Evolutionary conservation across 208 protist species (phyloP).

Genomic region (Naegleria lovaniensis): DNA sequence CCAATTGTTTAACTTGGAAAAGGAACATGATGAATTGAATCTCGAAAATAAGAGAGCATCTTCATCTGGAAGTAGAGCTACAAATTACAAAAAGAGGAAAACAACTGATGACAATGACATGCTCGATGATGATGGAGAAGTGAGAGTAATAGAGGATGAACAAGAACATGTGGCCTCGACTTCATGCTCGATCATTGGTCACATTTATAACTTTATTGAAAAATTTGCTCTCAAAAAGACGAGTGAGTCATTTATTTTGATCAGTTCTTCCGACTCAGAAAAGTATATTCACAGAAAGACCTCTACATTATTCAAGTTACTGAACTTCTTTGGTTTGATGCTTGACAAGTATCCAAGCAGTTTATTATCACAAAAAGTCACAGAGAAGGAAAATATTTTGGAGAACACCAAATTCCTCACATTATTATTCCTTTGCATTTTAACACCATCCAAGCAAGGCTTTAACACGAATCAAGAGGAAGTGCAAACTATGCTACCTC

Average conservation of each 20-base stretch:
- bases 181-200: neutral
- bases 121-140: neutral
- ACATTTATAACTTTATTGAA: neutral
- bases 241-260: neutral
- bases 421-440: conserved; percentile 12
- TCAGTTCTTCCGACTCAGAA: neutral
- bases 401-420: neutral
- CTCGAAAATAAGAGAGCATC: neutral
- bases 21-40: conserved; percentile 5
- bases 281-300: conserved; percentile 29
- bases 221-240: neutral
- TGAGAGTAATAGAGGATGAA: neutral
- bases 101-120: neutral
- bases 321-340: conserved; percentile 42
- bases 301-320: conserved; percentile 35
- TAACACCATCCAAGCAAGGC: conserved; percentile 12
- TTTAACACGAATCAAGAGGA: neutral
- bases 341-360: conserved; percentile 40
- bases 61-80: neutral
- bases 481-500: neutral
- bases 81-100: neutral
- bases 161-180: neutral
- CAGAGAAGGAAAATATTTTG: neutral
- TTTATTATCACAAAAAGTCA: neutral
- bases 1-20: conserved; percentile 32